Evolutionary conservation across 1,284 basidiomycete genomes (phyloP).

Genomic region (Takashimella koratensis): DNA sequence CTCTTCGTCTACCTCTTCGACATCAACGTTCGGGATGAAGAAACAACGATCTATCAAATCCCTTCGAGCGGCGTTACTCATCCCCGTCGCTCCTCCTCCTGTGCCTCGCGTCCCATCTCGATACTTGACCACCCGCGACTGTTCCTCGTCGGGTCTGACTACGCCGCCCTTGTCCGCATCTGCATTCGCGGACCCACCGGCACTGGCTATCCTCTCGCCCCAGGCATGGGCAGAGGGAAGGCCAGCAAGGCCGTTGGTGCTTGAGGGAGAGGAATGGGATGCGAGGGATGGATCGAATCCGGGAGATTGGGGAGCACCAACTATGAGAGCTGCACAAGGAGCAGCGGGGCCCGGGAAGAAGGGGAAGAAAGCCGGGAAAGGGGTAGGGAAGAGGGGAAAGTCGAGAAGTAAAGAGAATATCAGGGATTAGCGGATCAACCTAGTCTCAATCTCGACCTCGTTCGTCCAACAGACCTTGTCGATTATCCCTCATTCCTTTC

Average conservation of each 20-base stretch:
- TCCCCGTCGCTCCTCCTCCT: slow-evolving; percentile 35
- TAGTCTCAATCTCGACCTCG: too few species aligned
- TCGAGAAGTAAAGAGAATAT: not conserved
- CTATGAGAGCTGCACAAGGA: not conserved
- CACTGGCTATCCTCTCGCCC: slow-evolving; percentile 42
- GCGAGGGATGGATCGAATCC: slow-evolving; percentile 22
- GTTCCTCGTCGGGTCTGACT: slow-evolving; percentile 3
- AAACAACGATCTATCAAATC: slow-evolving; percentile 44
- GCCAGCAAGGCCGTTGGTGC: slow-evolving; percentile 36
- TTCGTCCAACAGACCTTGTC: too few species aligned
- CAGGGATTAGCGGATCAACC: not conserved
- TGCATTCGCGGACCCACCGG: slow-evolving; percentile 22
- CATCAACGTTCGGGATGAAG: slow-evolving; percentile 1
- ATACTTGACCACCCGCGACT: slow-evolving; percentile 8
- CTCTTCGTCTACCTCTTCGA: slow-evolving; percentile 1
- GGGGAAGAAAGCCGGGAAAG: slow-evolving; percentile 13
- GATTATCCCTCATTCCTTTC: too few species aligned
- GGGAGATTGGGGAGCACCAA: slow-evolving; percentile 19
- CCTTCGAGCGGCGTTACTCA: slow-evolving; percentile 36
- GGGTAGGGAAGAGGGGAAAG: slow-evolving; percentile 12
- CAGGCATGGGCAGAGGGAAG: slow-evolving; percentile 42
- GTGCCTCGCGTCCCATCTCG: slow-evolving; percentile 36
- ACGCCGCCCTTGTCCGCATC: slow-evolving; percentile 7
- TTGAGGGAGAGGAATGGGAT: slow-evolving; percentile 49
- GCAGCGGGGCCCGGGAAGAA: slow-evolving; percentile 2